Conservation (phyloP, 371 early-diverging fungal genomes). For the Rhizomucor miehei region DNA sequence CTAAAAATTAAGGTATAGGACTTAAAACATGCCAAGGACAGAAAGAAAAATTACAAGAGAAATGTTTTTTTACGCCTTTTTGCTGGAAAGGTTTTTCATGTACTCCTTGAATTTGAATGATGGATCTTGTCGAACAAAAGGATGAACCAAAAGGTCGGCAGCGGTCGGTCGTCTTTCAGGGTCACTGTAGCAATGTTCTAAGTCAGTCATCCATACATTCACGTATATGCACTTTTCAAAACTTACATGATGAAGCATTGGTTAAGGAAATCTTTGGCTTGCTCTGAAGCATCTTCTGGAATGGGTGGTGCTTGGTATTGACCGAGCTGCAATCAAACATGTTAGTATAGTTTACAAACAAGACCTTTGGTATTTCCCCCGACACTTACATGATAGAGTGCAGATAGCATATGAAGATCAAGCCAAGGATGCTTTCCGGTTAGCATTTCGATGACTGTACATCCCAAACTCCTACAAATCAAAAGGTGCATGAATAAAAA, state of each 20-base stretch:
- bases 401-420: slow-evolving; percentile 81
- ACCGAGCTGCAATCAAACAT: slow-evolving; percentile 80
- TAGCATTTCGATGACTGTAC: slow-evolving; percentile 96
- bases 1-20: too few species aligned
- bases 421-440: slow-evolving; percentile 92
- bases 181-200: slow-evolving; percentile 29
- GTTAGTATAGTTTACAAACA: slow-evolving; percentile 1
- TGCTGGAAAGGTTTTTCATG: slow-evolving; percentile 2
- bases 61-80: not conserved
- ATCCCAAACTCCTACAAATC: slow-evolving; percentile 65
- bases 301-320: slow-evolving; percentile 78
- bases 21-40: too few species aligned
- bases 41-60: too few species aligned
- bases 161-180: slow-evolving; percentile 70
- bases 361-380: not conserved
- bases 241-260: slow-evolving; percentile 72
- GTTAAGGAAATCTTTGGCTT: slow-evolving; percentile 74
- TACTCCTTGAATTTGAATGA: slow-evolving; percentile 51
- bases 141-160: slow-evolving; percentile 52
- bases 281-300: slow-evolving; percentile 66
- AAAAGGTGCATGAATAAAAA: not conserved
- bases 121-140: slow-evolving; percentile 52
- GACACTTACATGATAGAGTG: slow-evolving; percentile 66
- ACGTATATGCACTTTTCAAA: not conserved
- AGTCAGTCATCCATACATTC: not conserved